Percentiles rank a stretch among this genome's conserved stretches.
Conservation (phyloP, 2,329 filamentous ascomycete species). For the Calonectria ilicicola region DNA sequence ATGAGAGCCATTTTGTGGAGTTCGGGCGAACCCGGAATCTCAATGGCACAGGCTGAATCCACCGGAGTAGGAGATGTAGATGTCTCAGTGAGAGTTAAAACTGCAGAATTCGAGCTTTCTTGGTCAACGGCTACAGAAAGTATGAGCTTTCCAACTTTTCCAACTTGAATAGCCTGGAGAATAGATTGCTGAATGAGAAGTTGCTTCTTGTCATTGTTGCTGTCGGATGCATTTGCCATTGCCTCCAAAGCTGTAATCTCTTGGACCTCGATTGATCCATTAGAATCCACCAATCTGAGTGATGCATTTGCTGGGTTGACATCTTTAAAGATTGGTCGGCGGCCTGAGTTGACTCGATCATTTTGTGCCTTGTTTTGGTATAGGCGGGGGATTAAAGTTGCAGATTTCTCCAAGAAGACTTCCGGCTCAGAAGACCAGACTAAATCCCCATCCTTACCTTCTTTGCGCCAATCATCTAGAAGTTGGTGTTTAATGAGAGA, state of each 20-base stretch:
- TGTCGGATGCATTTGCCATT: background rate
- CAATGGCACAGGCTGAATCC: background rate
- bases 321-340: background rate
- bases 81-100: background rate
- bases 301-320: background rate
- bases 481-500: background rate
- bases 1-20: background rate
- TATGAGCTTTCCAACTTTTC: background rate
- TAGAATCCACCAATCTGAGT: background rate
- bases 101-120: background rate
- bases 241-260: background rate
- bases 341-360: background rate
- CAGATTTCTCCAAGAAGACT: background rate
- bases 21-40: background rate
- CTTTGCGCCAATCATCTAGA: slow-evolving; percentile 6
- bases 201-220: background rate
- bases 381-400: slow-evolving; percentile 1
- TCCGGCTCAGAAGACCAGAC: background rate
- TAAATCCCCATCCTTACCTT: background rate
- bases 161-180: background rate
- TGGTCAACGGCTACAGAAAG: background rate
- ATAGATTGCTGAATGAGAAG: background rate
- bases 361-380: background rate
- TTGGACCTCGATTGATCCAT: background rate
- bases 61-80: background rate